phyloP scores from a whole-genome alignment of 1,139 yeast genomes.

The Dujonia santamariae region DNA sequence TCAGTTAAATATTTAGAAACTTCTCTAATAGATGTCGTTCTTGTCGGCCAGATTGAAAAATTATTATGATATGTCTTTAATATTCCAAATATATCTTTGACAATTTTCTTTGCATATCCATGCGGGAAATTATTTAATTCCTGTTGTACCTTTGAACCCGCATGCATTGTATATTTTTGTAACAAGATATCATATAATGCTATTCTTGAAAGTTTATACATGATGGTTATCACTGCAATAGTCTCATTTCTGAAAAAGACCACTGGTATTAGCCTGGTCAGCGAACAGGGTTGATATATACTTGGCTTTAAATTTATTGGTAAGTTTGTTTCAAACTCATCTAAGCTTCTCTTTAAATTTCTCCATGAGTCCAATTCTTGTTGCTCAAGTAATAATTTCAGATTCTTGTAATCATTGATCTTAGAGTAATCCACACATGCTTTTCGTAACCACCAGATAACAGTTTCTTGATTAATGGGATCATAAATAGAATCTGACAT shows the following conservation, averaged over 20 bases:
- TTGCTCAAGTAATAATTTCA: constrained; percentile 13
- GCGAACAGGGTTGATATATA: constrained; percentile 24
- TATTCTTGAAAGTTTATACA: constrained; percentile 29
- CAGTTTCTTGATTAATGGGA: constrained; percentile 13
- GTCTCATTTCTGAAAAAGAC: constrained; percentile 35
- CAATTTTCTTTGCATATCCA: constrained; percentile 24
- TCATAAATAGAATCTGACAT: not conserved
- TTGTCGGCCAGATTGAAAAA: constrained; percentile 33
- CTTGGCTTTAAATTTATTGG: constrained; percentile 32
- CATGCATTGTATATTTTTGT: constrained; percentile 11
- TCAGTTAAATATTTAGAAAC: constrained; percentile 28
- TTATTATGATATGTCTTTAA: constrained; percentile 34
- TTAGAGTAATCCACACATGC: constrained; percentile 26
- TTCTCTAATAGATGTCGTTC: constrained; percentile 30
- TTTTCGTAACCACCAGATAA: constrained; percentile 39
- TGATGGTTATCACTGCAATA: constrained; percentile 31
- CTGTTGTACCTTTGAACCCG: constrained; percentile 16
- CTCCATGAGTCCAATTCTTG: constrained; percentile 19
- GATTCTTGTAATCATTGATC: constrained; percentile 29
- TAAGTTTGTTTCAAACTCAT: constrained; percentile 27
- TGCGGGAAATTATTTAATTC: constrained; percentile 23
- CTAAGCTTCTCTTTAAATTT: constrained; percentile 21
- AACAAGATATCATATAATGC: constrained; percentile 28
- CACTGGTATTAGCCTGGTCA: constrained; percentile 24
- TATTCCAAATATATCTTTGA: constrained; percentile 39